Evolutionary conservation across 1,284 basidiomycete species (phyloP), one percentile per base, ranked within the genome.

Genomic region (Tilletiaria anomala): DNA sequence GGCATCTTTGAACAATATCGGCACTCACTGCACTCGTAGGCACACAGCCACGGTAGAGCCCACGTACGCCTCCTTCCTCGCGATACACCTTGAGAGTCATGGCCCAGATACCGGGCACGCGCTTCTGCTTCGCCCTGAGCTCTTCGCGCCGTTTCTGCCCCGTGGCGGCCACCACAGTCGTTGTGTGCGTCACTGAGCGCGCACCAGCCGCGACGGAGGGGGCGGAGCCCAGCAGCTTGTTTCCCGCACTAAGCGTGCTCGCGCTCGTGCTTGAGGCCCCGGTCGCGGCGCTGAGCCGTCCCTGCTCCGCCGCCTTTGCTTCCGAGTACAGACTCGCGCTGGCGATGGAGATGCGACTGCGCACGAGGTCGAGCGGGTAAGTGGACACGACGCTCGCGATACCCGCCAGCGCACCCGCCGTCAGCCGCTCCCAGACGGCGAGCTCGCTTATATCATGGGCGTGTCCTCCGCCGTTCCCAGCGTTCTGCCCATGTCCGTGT

Each of bases 301-400:
- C 17, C 14, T n/a, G 17, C 16, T 14, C 36, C 32, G 32, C 32
- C 35, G 6, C 17, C 17, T 6, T 10, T 14, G 6, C 12, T 32
- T 18, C 16, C 34, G 44, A 50, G 40, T 58, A 57, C 44, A 65
- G 51, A 20, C 50, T 56, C 2, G 61, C 65, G 10, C 45, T 45
- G 11, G 85, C 86, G 57, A 94, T 91, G 20, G 84, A 88, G 52
- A 94, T 73, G 36, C 88, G 76, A n/a, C 85, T 83, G 39, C 88
- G 77, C 17, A 94, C 83, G 41, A 94, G 77, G 68, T 94, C 88
- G 50, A 94, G 70, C 3, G 88, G 88, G 69, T 93, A 94, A 61
- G 88, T 94, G 22, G 83, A 77, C 50, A 81, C 83, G 44, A 88
- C 88, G 50, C 83, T 85, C 6, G 83, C 82, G 47, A 91, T 83